Percentiles rank a stretch among this genome's conserved stretches.
Conservation (phyloP, 345 rosid genomes). For the Euclidium syriacum region DNA sequence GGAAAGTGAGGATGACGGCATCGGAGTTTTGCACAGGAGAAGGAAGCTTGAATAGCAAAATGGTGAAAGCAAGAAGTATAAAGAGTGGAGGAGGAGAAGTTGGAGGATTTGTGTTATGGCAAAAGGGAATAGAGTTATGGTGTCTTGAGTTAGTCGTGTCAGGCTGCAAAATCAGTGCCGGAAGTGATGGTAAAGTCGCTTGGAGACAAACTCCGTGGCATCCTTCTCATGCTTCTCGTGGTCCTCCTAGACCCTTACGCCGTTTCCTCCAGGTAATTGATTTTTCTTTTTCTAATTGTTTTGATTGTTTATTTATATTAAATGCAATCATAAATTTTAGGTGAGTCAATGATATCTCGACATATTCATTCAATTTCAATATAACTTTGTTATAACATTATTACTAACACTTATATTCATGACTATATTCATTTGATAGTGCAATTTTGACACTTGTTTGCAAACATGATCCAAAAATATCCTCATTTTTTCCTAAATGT, state of each 20-base stretch:
- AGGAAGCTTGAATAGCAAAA: slow-evolving; percentile 41
- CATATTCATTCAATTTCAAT: too few relatives aligned
- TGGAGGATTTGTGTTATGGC: slow-evolving; percentile 70
- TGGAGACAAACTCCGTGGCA: slow-evolving; percentile 98
- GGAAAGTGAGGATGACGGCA: slow-evolving; percentile 89
- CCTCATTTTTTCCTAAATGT: too few relatives aligned
- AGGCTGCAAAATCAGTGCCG: slow-evolving; percentile 81
- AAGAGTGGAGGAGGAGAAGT: slow-evolving; percentile 48
- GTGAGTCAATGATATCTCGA: too few relatives aligned
- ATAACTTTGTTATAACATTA: too few relatives aligned
- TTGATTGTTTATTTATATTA: too few relatives aligned
- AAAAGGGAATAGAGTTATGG: slow-evolving; percentile 76
- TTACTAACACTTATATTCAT: too few relatives aligned
- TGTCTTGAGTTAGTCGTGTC: slow-evolving; percentile 78
- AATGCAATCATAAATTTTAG: too few relatives aligned
- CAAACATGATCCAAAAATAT: too few relatives aligned
- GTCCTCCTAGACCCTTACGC: slow-evolving; percentile 81
- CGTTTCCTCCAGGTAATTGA: slow-evolving; percentile 71
- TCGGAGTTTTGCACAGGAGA: slow-evolving; percentile 73
- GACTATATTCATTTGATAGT: too few relatives aligned
- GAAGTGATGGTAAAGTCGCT: slow-evolving; percentile 81
- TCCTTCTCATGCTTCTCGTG: slow-evolving; percentile 82
- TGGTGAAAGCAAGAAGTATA: slow-evolving; percentile 41
- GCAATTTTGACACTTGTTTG: too few relatives aligned
- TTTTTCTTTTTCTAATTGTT: neutral